Evolutionary conservation across 495 filamentous ascomycete genomes (phyloP).

Genomic region (Aspergillus ostianus): DNA sequence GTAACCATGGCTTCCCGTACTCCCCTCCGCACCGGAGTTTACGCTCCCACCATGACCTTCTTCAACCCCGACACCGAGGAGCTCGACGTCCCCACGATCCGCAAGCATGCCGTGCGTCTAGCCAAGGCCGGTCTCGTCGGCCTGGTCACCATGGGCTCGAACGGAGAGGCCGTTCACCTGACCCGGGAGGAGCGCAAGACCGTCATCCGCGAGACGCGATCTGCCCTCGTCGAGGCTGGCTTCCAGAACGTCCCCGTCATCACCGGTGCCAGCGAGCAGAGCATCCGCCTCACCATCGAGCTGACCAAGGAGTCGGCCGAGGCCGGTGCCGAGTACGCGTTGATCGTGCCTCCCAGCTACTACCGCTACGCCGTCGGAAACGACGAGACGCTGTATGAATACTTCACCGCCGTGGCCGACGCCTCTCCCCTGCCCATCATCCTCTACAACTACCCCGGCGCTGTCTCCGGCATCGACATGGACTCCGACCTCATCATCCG

Average conservation of each 20-base stretch:
- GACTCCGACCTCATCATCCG: slow-evolving; percentile 83
- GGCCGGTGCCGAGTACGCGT: slow-evolving; percentile 74
- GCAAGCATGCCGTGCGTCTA: slow-evolving; percentile 76
- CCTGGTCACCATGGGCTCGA: slow-evolving; percentile 85
- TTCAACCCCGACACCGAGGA: slow-evolving; percentile 81
- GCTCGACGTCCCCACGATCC: slow-evolving; percentile 75
- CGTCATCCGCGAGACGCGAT: slow-evolving; percentile 77
- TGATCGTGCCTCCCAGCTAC: slow-evolving; percentile 80
- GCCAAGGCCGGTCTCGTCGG: slow-evolving; percentile 78
- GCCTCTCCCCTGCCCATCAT: slow-evolving; percentile 73
- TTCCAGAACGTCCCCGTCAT: slow-evolving; percentile 76
- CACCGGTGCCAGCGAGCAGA: slow-evolving; percentile 75
- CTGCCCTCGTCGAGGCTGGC: slow-evolving; percentile 77
- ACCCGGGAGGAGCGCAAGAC: slow-evolving; percentile 69
- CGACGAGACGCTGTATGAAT: slow-evolving; percentile 72
- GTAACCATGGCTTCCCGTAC: slow-evolving; percentile 31
- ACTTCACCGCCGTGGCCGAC: slow-evolving; percentile 75
- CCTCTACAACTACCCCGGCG: slow-evolving; percentile 89
- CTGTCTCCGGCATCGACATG: slow-evolving; percentile 89
- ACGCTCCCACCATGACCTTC: slow-evolving; percentile 89
- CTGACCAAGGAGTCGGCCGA: slow-evolving; percentile 65
- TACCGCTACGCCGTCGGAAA: slow-evolving; percentile 73
- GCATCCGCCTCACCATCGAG: slow-evolving; percentile 72
- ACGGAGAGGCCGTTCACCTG: slow-evolving; percentile 85
- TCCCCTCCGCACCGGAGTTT: slow-evolving; percentile 79